A percentile compares a stretch with the other conserved stretches of the same genome.
These are phyloP conservation scores for Lyophyllum semitale DNA, from an alignment of 768 basidiomycete genomes.

Conservation along the genomic window DNA sequence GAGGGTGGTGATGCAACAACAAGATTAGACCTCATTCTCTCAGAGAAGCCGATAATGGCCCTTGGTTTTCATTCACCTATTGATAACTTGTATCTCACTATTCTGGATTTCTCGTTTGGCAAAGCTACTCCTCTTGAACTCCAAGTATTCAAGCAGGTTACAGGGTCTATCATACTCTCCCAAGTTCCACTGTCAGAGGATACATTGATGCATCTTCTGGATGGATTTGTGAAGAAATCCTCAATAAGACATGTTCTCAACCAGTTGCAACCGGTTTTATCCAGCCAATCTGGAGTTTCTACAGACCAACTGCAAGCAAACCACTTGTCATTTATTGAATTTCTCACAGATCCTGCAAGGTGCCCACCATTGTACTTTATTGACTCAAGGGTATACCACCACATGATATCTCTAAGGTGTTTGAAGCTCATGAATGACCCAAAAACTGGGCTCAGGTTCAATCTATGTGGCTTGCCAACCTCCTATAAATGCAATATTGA, in stretches of 20 bases:
- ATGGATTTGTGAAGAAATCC: too few species aligned
- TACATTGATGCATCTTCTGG: conserved; percentile 1
- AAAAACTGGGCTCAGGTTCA: conserved; percentile 12
- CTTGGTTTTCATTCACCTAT: too few species aligned
- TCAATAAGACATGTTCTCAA: too few species aligned
- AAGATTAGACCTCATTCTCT: conserved; percentile 13
- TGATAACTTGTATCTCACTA: conserved; percentile 17
- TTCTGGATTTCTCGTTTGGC: conserved; percentile 20
- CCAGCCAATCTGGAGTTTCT: too few species aligned
- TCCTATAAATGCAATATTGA: conserved; percentile 8
- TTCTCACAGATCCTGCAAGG: conserved; percentile 15
- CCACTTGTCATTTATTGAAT: conserved; percentile 30
- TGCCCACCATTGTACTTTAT: conserved; percentile 19
- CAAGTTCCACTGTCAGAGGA: conserved; percentile 18
- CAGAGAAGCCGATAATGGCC: conserved; percentile 10
- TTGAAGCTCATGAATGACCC: conserved; percentile 11
- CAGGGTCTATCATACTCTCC: conserved; percentile 23
- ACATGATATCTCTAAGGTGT: neutral
- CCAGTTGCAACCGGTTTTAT: conserved; percentile 21
- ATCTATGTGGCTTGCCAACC: conserved; percentile 15
- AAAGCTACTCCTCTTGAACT: conserved; percentile 4
- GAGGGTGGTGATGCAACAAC: conserved; percentile 14
- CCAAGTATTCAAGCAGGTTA: conserved; percentile 14
- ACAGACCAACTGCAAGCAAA: conserved; percentile 14
- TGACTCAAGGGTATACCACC: conserved; percentile 14